A percentile compares a stretch with the other conserved stretches of the same genome.
These are phyloP conservation scores for Fusarium pseudograminearum DNA, from an alignment of 2,329 filamentous ascomycete species.

Conservation along the genomic window DNA sequence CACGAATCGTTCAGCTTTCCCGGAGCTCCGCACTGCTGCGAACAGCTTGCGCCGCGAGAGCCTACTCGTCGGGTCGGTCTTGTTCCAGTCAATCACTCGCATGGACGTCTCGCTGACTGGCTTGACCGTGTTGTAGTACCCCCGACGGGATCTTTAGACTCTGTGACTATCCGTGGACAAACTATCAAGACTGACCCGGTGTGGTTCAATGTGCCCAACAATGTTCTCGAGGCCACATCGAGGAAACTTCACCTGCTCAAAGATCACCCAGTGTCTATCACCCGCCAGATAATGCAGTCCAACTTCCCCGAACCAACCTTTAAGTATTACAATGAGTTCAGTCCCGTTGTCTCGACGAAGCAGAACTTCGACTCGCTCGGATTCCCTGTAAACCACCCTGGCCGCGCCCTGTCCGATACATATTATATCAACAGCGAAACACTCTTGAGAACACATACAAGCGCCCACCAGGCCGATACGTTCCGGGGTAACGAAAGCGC, in stretches of 20 bases:
- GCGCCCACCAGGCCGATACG: conserved; percentile 88
- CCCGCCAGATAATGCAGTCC: conserved; percentile 90
- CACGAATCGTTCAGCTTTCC: conserved; percentile 41
- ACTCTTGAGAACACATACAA: conserved; percentile 92
- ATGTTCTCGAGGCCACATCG: conserved; percentile 79
- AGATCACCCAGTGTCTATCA: conserved; percentile 91
- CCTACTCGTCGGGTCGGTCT: conserved; percentile 47
- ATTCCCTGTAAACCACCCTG: conserved; percentile 88
- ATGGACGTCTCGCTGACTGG: conserved; percentile 39
- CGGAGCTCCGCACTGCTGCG: conserved; percentile 42
- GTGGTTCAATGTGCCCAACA: conserved; percentile 87
- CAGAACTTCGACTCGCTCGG: conserved; percentile 99
- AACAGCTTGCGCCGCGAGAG: conserved; percentile 40
- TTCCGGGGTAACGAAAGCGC: conserved; percentile 78
- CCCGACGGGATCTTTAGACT: conserved; percentile 45
- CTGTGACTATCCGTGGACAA: conserved; percentile 70
- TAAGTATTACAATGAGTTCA: conserved; percentile 80
- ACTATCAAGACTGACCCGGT: conserved; percentile 69
- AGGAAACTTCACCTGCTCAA: conserved; percentile 89
- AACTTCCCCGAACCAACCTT: conserved; percentile 81
- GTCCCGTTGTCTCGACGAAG: conserved; percentile 83
- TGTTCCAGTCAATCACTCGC: conserved; percentile 19
- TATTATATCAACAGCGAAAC: conserved; percentile 92
- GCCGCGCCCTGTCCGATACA: conserved; percentile 88
- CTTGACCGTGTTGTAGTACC: conserved; percentile 32